Base-by-base conservation (phyloP, 208 protist genomes). In the Borovskyia barvae region DNA sequence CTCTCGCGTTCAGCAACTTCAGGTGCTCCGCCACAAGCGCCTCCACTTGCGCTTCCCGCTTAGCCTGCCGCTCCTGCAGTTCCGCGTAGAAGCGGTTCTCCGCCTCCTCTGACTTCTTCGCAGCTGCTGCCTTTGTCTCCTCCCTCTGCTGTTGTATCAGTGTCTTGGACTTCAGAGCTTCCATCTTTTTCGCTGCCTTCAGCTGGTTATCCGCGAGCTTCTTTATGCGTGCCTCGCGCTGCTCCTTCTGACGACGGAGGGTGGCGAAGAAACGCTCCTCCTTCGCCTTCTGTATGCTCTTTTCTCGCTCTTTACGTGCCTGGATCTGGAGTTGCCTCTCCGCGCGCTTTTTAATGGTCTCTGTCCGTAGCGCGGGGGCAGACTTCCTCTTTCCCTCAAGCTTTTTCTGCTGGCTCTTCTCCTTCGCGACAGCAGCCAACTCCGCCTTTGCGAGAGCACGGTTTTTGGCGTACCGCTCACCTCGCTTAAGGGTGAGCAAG, bases 381-480 rank as follows among this genome's bases (percentile, higher is more conserved):
- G 35, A 39, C 14, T 8, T 39, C 35, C 14, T 41, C 36, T 5
- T 1, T 14, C 29, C 25, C 7, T 41, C 33, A 25, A 9, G 3
- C 45, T 12, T 7, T 20, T 39, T 7, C 45, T 8, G 37, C 20
- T 14, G 22, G 29, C 5, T 28, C 0, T 45, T 29, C 26, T 20
- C 42, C 11, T 59, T 45, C 17, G 36, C 32, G 3, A 49, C 26
- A 5, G 28, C 15, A 19, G 35, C 46, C 26, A 61, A 37, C n/a
- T 76, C 55, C 36, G 49, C 66, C 9, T 8, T 22, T 4, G 64
- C 64, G 12, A 30, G 51, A 5, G 15, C 11, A 14, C 53, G 52
- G 43, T 69, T 57, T 22, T 30, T 46, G 19, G 50, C 60, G 41
- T 71, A 71, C 19, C 32, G 54, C 1, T 29, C 39, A 50, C 50